A percentile compares a stretch with the other conserved stretches of the same genome.
Evolutionary conservation across 345 rosid species (phyloP).

Genomic region (Streptanthus diversifolius): DNA sequence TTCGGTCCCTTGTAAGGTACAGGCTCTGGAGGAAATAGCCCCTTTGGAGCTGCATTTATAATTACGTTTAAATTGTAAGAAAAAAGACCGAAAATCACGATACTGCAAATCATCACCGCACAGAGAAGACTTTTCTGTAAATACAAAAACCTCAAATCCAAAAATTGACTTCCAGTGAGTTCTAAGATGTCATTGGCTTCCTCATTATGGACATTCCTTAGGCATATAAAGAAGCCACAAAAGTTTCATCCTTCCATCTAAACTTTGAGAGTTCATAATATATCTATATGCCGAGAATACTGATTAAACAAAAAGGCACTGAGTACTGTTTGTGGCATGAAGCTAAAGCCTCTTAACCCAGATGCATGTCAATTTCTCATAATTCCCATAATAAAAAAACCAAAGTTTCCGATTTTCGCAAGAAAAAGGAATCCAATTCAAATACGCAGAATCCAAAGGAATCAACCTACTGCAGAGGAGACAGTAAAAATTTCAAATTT

Average conservation of each 20-base stretch:
- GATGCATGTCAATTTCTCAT: neutral
- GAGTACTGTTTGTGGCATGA: neutral
- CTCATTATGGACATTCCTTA: neutral
- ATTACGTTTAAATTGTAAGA: neutral
- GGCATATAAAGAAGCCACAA: neutral
- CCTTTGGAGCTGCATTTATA: slow-evolving; percentile 81
- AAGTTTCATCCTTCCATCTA: neutral
- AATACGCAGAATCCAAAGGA: slow-evolving; percentile 34
- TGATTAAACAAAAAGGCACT: neutral
- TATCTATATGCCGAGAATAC: neutral
- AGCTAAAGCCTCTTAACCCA: neutral
- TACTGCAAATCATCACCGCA: neutral
- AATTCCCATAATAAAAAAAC: neutral
- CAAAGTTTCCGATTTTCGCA: neutral
- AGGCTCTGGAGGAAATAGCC: slow-evolving; percentile 94
- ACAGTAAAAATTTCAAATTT: neutral
- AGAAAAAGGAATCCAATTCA: neutral
- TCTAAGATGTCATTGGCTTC: neutral
- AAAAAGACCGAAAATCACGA: neutral
- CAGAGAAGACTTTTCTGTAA: neutral
- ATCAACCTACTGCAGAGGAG: slow-evolving; percentile 2
- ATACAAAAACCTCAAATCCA: neutral
- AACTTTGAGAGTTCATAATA: neutral
- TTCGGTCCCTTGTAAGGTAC: slow-evolving; percentile 88
- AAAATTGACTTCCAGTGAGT: neutral